Base-by-base conservation (phyloP, 2,329 filamentous ascomycete species). In the Monosporascus sp. region DNA sequence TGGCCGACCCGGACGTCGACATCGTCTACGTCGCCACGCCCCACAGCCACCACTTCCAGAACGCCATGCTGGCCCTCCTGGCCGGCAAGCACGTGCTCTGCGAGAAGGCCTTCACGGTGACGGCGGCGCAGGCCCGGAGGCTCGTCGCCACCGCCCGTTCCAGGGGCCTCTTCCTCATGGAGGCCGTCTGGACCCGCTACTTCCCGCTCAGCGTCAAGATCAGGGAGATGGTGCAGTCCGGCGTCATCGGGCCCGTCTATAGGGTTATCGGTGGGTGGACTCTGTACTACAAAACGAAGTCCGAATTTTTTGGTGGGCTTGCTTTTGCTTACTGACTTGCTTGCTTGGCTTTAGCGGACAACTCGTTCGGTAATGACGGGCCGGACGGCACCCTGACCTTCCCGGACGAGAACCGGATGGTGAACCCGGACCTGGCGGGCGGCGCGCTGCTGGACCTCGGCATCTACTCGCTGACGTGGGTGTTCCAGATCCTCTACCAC, bases 31-130 rank as follows among this genome's bases (percentile, higher is more conserved):
- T 96, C 52, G 91, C 90, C 24, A 96, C 91, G 4, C 91, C 91
- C 17, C 91, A 96, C 74, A 92, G 88, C 63, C 91, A 96, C 70
- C 91, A 96, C 75, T 96, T 92, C 75, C 90, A 95, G 70, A 93
- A 96, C 72, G 82, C 84, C 58, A 89, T 91, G 82, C 80, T 95
- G n/a, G 88, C 86, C 44, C 78, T 96, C 40, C 81, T 89, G 60
- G 88, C 88, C 7, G 88, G 89, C 64, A 96, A 96, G 78, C 81
- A 93, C 64, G 90, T 96, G 31, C 81, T 96, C 37, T 96, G 91
- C 70, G 91, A 96, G 72, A 96, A 96, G 78, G 84, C 91, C 0
- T 86, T 96, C 63, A 95, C 91, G 1, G 88, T 93, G 58, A 96
- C 87, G 58, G 90, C 88, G 3, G 77, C 83, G 9, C 91, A 96